A percentile compares a stretch with the other conserved stretches of the same genome.
phyloP scores from a whole-genome alignment of 495 filamentous ascomycete species.

The Podospora conica region DNA sequence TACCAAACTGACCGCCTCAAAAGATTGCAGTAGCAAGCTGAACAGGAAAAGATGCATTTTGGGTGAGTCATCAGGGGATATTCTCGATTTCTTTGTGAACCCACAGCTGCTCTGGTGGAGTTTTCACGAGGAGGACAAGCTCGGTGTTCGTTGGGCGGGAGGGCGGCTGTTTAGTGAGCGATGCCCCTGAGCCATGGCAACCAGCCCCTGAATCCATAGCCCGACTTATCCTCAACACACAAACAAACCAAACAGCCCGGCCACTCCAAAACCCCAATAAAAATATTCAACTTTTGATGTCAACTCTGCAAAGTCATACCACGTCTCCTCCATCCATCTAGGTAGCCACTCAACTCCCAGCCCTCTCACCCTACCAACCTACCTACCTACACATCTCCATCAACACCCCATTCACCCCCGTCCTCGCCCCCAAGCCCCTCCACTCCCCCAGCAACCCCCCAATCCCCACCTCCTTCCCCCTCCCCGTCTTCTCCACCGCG shows the following conservation, averaged over 20 bases:
- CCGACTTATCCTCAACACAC: background rate
- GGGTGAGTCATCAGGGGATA: background rate
- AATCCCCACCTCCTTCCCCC: background rate
- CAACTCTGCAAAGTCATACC: background rate
- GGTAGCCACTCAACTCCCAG: background rate
- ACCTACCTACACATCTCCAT: slow-evolving; percentile 21
- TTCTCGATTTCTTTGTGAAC: background rate
- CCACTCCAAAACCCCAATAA: background rate
- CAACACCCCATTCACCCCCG: slow-evolving; percentile 30
- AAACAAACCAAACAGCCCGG: background rate
- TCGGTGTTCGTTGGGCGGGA: background rate
- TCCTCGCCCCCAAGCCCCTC: slow-evolving; percentile 17
- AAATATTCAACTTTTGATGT: background rate
- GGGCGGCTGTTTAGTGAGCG: too few species aligned
- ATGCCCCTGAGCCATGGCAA: background rate
- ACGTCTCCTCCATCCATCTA: background rate
- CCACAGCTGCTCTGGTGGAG: background rate
- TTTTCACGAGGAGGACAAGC: background rate
- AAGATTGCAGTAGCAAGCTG: background rate
- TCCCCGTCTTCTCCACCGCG: slow-evolving; percentile 14
- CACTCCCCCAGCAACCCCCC: slow-evolving; percentile 26
- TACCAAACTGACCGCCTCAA: background rate
- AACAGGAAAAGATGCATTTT: background rate
- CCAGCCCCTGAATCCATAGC: background rate
- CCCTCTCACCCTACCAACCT: background rate